Evolutionary conservation across 129 eudicot species (phyloP).

Genomic region (Centella asiatica): DNA sequence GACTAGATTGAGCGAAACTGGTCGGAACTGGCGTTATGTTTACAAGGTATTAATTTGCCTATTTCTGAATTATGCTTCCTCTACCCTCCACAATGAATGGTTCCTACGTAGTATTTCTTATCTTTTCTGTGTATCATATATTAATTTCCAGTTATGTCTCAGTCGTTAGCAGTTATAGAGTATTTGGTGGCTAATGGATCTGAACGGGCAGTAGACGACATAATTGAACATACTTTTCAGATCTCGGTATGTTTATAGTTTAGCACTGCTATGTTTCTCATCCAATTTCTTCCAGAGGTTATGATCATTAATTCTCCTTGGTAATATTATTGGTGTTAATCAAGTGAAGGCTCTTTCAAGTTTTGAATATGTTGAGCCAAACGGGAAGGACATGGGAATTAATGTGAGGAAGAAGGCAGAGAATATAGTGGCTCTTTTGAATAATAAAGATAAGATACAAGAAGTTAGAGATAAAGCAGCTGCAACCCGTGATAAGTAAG

Average conservation of each 20-base stretch:
- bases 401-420: constrained; percentile 97
- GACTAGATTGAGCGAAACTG: constrained; percentile 91
- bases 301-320: constrained; percentile 3
- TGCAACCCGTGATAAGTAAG: constrained; percentile 90
- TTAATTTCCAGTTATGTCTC: constrained; percentile 14
- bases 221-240: constrained; percentile 90
- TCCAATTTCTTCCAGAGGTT: neutral
- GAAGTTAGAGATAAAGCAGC: constrained; percentile 91
- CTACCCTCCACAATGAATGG: neutral
- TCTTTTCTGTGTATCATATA: constrained; percentile 4
- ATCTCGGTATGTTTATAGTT: constrained; percentile 63
- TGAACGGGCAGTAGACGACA: constrained; percentile 98
- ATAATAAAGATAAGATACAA: constrained; percentile 88
- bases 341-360: constrained; percentile 63
- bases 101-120: neutral
- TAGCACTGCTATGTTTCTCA: constrained; percentile 1
- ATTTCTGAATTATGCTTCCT: constrained; percentile 9
- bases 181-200: constrained; percentile 98
- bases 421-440: constrained; percentile 66
- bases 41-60: constrained; percentile 65
- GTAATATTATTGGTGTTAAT: no score
- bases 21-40: constrained; percentile 88
- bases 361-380: constrained; percentile 92
- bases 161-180: constrained; percentile 94
- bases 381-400: constrained; percentile 88